A percentile compares a stretch with the other conserved stretches of the same genome.
phyloP scores from a whole-genome alignment of 2,329 filamentous ascomycete species.

The Pestalotiopsis sp. region DNA sequence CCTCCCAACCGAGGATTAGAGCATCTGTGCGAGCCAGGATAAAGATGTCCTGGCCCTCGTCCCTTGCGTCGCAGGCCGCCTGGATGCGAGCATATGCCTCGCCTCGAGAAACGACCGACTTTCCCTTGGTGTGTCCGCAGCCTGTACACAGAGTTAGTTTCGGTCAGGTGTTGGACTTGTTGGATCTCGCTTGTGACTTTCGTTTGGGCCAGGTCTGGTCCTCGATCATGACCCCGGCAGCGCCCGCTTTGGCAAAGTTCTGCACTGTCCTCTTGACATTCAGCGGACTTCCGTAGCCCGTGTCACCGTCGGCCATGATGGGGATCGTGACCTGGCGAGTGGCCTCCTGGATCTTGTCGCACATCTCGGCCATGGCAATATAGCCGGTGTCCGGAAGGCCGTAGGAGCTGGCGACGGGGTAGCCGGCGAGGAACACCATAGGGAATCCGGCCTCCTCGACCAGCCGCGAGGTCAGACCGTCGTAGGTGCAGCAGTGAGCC shows the following conservation, averaged over 20 bases:
- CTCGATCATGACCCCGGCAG: slow-evolving; percentile 30
- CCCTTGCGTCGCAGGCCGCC: slow-evolving; percentile 46
- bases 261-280: slow-evolving; percentile 49
- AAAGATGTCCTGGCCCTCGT: slow-evolving; percentile 47
- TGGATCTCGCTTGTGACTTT: not conserved
- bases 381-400: slow-evolving; percentile 37
- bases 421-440: not conserved
- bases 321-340: slow-evolving; percentile 40
- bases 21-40: slow-evolving; percentile 48
- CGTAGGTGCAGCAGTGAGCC: not conserved
- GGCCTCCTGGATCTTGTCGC: slow-evolving; percentile 45
- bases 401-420: not conserved
- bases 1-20: slow-evolving; percentile 44
- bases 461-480: not conserved
- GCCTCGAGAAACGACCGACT: slow-evolving; percentile 44
- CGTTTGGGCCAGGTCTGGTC: not conserved
- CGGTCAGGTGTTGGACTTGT: not conserved
- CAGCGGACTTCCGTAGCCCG: slow-evolving; percentile 50
- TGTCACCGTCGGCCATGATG: slow-evolving; percentile 48
- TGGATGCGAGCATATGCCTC: slow-evolving; percentile 49
- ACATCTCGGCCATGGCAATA: slow-evolving; percentile 49
- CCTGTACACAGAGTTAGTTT: not conserved
- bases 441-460: not conserved
- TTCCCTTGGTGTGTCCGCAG: slow-evolving; percentile 20
- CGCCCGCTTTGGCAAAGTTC: slow-evolving; percentile 42